phyloP scores from a whole-genome alignment of 2,329 filamentous ascomycete species.

The Cladosporium cucumerinum region DNA sequence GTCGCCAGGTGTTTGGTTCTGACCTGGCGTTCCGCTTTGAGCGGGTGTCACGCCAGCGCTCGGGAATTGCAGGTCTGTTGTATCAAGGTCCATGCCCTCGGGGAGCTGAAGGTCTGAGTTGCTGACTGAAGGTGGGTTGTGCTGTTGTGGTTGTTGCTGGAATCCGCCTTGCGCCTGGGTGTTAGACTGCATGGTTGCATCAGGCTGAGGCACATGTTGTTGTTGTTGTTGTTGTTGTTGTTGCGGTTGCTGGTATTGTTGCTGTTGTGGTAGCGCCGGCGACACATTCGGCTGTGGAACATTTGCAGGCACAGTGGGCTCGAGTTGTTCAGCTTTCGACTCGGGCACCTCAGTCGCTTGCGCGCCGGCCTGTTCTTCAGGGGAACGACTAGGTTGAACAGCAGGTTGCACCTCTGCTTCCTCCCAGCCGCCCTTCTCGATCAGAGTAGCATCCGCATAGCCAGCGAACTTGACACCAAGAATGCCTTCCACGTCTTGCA shows the following conservation, averaged over 20 bases:
- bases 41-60: slow-evolving; percentile 8
- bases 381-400: slow-evolving; percentile 35
- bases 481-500: slow-evolving; percentile 68
- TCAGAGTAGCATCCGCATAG: slow-evolving; percentile 29
- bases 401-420: slow-evolving; percentile 37
- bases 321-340: slow-evolving; percentile 58
- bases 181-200: background rate
- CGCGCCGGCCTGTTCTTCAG: background rate
- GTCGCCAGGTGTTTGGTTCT: slow-evolving; percentile 9
- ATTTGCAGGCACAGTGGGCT: background rate
- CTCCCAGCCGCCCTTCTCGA: slow-evolving; percentile 37
- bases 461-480: slow-evolving; percentile 62
- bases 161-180: background rate
- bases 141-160: background rate
- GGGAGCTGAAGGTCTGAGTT: slow-evolving; percentile 13
- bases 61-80: slow-evolving; percentile 10
- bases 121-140: background rate
- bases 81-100: slow-evolving; percentile 15
- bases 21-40: slow-evolving; percentile 8
- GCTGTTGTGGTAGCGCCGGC: slow-evolving; percentile 2
- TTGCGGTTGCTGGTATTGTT: background rate
- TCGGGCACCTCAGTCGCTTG: background rate
- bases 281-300: slow-evolving; percentile 11
- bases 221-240: background rate
- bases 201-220: background rate